Conservation (phyloP, 805 yeast species). For the Blastobotrys americana region DNA sequence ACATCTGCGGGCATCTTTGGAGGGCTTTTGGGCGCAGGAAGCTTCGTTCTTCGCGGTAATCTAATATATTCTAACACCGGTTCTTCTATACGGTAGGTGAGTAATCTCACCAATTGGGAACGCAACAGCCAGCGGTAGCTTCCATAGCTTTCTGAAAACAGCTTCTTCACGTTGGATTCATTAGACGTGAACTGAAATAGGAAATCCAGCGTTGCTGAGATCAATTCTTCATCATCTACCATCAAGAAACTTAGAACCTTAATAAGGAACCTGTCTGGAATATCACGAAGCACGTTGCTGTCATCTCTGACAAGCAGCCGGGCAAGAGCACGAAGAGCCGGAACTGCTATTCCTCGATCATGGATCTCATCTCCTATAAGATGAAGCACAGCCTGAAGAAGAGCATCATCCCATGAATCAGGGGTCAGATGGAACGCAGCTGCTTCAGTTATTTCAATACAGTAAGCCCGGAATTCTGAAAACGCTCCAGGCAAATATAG, state of each 20-base stretch:
- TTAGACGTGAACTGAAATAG: constrained; percentile 73
- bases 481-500: constrained; percentile 26
- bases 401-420: constrained; percentile 58
- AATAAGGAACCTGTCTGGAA: constrained; percentile 43
- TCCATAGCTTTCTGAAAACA: constrained; percentile 34
- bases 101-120: constrained; percentile 55
- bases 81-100: constrained; percentile 40
- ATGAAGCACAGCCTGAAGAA: constrained; percentile 50
- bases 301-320: constrained; percentile 66
- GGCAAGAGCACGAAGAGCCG: constrained; percentile 68
- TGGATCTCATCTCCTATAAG: constrained; percentile 41
- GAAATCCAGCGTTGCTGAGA: constrained; percentile 69
- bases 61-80: constrained; percentile 33
- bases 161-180: constrained; percentile 44
- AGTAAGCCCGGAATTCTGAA: constrained; percentile 57
- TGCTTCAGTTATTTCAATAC: constrained; percentile 76
- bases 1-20: constrained; percentile 53
- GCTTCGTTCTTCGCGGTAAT: constrained; percentile 38
- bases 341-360: constrained; percentile 64
- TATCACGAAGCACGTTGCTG: constrained; percentile 43
- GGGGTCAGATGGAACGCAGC: constrained; percentile 77
- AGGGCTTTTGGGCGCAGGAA: constrained; percentile 57
- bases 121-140: constrained; percentile 12
- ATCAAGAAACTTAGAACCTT: constrained; percentile 52
- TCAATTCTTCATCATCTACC: constrained; percentile 61